phyloP scores from a whole-genome alignment of 2,329 filamentous ascomycete species.

The Fusarium bulbicola region DNA sequence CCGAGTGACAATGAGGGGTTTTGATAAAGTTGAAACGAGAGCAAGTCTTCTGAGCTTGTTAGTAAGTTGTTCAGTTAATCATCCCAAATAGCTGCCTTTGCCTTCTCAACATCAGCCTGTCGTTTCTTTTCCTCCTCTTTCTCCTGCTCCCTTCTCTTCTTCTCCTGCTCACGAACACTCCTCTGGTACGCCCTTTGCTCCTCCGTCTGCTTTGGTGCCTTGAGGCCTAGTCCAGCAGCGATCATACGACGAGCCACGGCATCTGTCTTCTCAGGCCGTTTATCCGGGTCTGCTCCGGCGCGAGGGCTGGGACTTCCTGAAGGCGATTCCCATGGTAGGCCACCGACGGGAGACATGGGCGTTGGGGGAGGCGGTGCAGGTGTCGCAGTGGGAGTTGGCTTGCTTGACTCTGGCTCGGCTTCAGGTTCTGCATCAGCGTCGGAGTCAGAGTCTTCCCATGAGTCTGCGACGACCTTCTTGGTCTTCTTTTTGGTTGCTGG shows the following conservation, averaged over 20 bases:
- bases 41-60: neutral
- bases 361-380: conserved; percentile 70
- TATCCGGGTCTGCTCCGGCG: conserved; percentile 20
- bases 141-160: conserved; percentile 77
- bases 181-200: conserved; percentile 89
- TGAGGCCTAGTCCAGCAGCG: conserved; percentile 84
- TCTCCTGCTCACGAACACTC: conserved; percentile 84
- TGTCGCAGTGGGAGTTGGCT: conserved; percentile 50
- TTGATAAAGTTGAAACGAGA: neutral
- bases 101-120: conserved; percentile 73
- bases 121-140: conserved; percentile 69
- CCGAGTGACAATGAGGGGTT: neutral
- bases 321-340: conserved; percentile 31
- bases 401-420: conserved; percentile 43
- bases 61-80: conserved; percentile 55
- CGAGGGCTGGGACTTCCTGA: conserved; percentile 15
- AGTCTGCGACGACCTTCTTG: conserved; percentile 50
- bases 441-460: conserved; percentile 68
- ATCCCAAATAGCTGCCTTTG: conserved; percentile 90
- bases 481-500: conserved; percentile 40
- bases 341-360: conserved; percentile 63
- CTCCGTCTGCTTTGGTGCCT: conserved; percentile 82
- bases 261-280: conserved; percentile 88
- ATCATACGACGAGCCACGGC: conserved; percentile 91
- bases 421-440: conserved; percentile 51